Evolutionary conservation across 1,284 basidiomycete species (phyloP), one percentile per base, ranked within the genome.

Genomic region (Trametes sp.): DNA sequence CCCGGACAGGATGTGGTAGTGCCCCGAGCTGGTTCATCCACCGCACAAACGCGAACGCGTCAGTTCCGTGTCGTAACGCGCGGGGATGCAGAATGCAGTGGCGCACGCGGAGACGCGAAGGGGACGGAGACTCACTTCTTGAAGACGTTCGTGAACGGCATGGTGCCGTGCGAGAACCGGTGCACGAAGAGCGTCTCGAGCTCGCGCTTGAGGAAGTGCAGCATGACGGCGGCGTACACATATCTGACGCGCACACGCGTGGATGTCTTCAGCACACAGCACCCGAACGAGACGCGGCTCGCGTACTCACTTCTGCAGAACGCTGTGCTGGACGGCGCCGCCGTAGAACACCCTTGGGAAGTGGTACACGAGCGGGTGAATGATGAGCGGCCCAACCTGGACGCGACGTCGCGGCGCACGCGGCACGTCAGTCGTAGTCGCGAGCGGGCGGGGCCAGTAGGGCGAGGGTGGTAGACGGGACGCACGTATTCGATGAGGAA

Each of bases 181-280:
- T 98, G 96, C 1, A 98, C 87, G 73, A 97, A 98, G 11, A 97
- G 69, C 1, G 98, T 97, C 78, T 99, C 97, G 24, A 95, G 77
- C 75, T 98, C 95, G 50, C 97, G 90, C 81, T 99, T 99, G 64
- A 88, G 69, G 76, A 96, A 99, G 77, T 99, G 97, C 16, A 90
- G 73, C 73, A 98, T 82, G 36, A 95, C 87, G 67, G 98, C 85
- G 6, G 80, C 84, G 67, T 92, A 93, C 1, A 92, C 88, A 61
- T 91, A 87, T 69, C 95, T 98, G 59, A 23, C 13, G 19, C 28
- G 14, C 31, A 13, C 31, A 13, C 35, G 35, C 35, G 10, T 13
- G 35, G 11, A 5, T 2, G 10, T 2, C 11, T 10, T 36, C 35
- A 36, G 35, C 35, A 36, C 10, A 13, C 35, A 10, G 35, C 35